These are phyloP conservation scores for Massarina eburnea DNA, from an alignment of 2,329 filamentous ascomycete species.

Conservation along the genomic window DNA sequence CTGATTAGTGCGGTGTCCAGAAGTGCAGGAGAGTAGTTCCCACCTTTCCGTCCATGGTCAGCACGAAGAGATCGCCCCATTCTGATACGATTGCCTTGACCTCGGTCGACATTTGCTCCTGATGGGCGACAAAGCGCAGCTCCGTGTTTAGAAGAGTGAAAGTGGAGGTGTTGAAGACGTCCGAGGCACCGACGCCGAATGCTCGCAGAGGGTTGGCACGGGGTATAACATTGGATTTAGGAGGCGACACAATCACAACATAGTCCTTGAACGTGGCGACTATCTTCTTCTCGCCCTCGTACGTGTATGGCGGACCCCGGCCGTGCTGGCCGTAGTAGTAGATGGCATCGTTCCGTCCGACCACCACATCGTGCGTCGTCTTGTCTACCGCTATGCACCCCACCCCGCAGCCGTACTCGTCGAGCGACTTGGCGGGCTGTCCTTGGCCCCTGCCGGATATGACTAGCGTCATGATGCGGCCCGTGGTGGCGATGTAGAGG, in stretches of 20 bases:
- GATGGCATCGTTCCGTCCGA: constrained; percentile 93
- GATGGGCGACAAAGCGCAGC: constrained; percentile 84
- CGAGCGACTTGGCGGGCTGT: constrained; percentile 81
- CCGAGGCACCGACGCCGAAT: constrained; percentile 74
- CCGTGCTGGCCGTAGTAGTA: constrained; percentile 89
- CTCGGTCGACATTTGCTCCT: constrained; percentile 78
- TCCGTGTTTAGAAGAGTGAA: constrained; percentile 93
- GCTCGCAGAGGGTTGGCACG: constrained; percentile 66
- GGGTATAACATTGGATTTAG: constrained; percentile 56
- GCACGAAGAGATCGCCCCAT: constrained; percentile 90
- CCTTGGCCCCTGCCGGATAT: constrained; percentile 89
- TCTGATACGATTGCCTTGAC: constrained; percentile 79
- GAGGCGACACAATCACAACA: constrained; percentile 81
- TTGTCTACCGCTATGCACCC: constrained; percentile 91
- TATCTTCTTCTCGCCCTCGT: constrained; percentile 85
- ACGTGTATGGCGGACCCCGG: constrained; percentile 83
- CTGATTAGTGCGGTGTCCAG: constrained; percentile 13
- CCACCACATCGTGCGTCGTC: constrained; percentile 78
- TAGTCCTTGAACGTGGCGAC: constrained; percentile 82
- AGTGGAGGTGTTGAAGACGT: constrained; percentile 81
- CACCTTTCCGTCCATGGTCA: constrained; percentile 90
- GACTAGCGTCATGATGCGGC: constrained; percentile 79
- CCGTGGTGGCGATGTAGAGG: constrained; percentile 89
- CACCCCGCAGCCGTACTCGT: constrained; percentile 87
- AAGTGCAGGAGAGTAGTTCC: constrained; percentile 11